Percentiles rank a stretch among this genome's conserved stretches.
These are phyloP conservation scores for Leucosporidium creatinivorum DNA, from an alignment of 768 basidiomycete genomes.

Conservation along the genomic window DNA sequence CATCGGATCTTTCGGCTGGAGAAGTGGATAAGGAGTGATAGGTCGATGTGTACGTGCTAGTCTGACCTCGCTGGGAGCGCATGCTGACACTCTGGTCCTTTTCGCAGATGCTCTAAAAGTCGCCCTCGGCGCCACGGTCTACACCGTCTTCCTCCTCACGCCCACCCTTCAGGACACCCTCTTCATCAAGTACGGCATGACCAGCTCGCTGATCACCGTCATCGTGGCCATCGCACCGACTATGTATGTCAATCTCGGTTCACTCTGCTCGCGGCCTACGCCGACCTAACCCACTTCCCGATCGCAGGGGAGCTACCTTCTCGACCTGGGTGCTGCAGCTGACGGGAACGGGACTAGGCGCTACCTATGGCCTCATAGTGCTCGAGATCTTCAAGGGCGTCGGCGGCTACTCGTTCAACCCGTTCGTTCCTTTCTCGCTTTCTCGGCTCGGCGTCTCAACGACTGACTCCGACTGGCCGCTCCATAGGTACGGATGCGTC, in stretches of 20 bases:
- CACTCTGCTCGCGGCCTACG: not conserved
- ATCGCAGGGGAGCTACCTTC: constrained; percentile 13
- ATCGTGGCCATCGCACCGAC: constrained; percentile 27
- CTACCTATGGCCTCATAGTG: constrained; percentile 21
- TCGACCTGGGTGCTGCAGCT: constrained; percentile 27
- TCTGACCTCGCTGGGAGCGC: not conserved
- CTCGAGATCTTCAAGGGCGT: constrained; percentile 30
- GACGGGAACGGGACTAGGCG: constrained; percentile 26
- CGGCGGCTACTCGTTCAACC: constrained; percentile 30
- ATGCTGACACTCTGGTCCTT: not conserved
- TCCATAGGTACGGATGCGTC: constrained; percentile 21
- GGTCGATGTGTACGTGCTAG: constrained; percentile 4
- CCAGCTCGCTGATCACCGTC: constrained; percentile 15
- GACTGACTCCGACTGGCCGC: not conserved
- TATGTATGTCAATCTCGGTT: not conserved
- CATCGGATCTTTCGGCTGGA: constrained; percentile 1
- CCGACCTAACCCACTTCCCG: no score
- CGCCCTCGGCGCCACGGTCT: constrained; percentile 24
- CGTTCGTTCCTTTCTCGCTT: constrained; percentile 2
- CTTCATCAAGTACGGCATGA: constrained; percentile 23
- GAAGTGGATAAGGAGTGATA: constrained; percentile 20
- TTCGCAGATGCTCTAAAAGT: constrained; percentile 15
- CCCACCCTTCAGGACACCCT: constrained; percentile 12
- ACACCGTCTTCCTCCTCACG: constrained; percentile 26
- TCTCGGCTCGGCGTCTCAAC: not conserved